Evolutionary conservation across 2,329 filamentous ascomycete species (phyloP).

Genomic region (Hypoxylon sp.): DNA sequence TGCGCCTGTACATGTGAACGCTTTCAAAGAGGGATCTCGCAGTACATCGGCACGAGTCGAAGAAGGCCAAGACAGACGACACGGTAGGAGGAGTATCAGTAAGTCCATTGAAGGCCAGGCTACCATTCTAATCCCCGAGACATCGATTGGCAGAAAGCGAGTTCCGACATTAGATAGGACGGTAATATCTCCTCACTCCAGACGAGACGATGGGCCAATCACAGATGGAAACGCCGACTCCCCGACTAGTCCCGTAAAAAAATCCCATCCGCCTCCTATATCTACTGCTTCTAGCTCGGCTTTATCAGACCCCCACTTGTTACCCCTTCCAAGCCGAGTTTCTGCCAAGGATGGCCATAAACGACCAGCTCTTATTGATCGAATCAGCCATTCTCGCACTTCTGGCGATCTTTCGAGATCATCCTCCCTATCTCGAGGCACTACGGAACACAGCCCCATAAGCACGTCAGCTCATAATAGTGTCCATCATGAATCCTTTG

Average conservation of each 20-base stretch:
- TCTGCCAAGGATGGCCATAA: conserved; percentile 54
- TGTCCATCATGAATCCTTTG: conserved; percentile 68
- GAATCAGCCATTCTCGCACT: conserved; percentile 62
- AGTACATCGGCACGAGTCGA: conserved; percentile 56
- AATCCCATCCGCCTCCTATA: conserved; percentile 37
- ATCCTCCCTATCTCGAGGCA: conserved; percentile 69
- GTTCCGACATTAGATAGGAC: conserved; percentile 49
- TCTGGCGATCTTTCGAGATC: conserved; percentile 64
- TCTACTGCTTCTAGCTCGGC: conserved; percentile 49
- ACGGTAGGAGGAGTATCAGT: conserved; percentile 58
- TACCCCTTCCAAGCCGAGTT: conserved; percentile 46
- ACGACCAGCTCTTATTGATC: conserved; percentile 65
- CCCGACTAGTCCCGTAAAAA: conserved; percentile 59
- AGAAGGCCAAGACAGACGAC: conserved; percentile 55
- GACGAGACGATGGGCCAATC: conserved; percentile 59
- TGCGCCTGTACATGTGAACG: conserved; percentile 63
- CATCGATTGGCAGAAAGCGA: conserved; percentile 49
- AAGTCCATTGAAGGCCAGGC: conserved; percentile 56
- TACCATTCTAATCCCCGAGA: conserved; percentile 52
- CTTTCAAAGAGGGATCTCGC: conserved; percentile 61
- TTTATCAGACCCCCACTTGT: conserved; percentile 49
- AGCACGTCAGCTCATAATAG: conserved; percentile 70
- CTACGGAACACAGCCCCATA: conserved; percentile 67
- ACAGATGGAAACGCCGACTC: conserved; percentile 60
- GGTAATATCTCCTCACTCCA: conserved; percentile 45